phyloP scores from a whole-genome alignment of 306 rosid genomes.

The Vigna angularis region DNA sequence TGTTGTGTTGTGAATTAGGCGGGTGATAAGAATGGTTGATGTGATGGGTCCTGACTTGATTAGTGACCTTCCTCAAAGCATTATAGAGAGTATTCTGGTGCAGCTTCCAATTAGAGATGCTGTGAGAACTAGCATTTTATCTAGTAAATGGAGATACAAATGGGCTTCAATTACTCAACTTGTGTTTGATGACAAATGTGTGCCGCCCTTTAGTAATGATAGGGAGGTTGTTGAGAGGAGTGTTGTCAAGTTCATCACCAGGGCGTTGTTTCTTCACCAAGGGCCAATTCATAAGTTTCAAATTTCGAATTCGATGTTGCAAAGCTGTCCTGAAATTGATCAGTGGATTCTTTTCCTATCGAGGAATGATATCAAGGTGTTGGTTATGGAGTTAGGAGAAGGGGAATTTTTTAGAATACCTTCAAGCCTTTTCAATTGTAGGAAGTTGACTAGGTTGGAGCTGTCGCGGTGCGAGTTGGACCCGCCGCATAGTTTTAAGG shows the following conservation, averaged over 20 bases:
- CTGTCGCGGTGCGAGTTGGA: slow-evolving; percentile 82
- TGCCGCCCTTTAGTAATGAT: slow-evolving; percentile 47
- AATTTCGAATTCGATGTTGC: slow-evolving; percentile 58
- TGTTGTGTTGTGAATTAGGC: slow-evolving; percentile 14
- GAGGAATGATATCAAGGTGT: slow-evolving; percentile 73
- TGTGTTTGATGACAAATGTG: slow-evolving; percentile 76
- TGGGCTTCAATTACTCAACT: slow-evolving; percentile 78
- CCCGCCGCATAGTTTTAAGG: slow-evolving; percentile 73
- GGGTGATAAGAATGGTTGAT: slow-evolving; percentile 62
- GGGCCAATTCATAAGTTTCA: slow-evolving; percentile 94
- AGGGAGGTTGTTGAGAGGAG: slow-evolving; percentile 45
- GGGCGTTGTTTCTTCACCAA: slow-evolving; percentile 80
- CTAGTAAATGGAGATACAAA: slow-evolving; percentile 85
- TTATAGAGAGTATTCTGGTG: slow-evolving; percentile 72
- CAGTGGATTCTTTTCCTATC: slow-evolving; percentile 95
- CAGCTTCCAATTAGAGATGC: slow-evolving; percentile 81
- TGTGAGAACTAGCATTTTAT: slow-evolving; percentile 77
- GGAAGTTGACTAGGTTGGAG: slow-evolving; percentile 70
- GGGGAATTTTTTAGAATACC: slow-evolving; percentile 81
- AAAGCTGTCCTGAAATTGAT: slow-evolving; percentile 77
- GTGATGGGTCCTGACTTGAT: slow-evolving; percentile 58
- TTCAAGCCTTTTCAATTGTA: slow-evolving; percentile 76
- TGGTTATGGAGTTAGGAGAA: slow-evolving; percentile 75
- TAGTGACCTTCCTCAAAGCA: slow-evolving; percentile 89
- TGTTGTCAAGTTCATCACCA: slow-evolving; percentile 65